Conservation (phyloP, 2,329 filamentous ascomycete species). For the Sphaerulina populicola region DNA sequence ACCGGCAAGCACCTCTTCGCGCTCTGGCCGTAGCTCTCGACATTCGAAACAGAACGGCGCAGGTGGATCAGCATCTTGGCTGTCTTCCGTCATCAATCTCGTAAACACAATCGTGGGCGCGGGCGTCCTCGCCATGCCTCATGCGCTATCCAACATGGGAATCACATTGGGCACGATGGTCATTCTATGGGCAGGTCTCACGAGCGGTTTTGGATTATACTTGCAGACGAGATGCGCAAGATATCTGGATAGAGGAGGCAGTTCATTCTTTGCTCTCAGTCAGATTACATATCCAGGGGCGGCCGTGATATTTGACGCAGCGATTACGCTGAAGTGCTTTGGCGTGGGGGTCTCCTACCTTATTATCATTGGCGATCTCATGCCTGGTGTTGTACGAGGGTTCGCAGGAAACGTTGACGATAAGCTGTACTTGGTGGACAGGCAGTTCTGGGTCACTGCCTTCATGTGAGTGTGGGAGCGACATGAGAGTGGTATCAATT, state of each 20-base stretch:
- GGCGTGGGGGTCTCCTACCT: slow-evolving; percentile 95
- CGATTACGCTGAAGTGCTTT: slow-evolving; percentile 96
- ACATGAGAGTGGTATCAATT: background rate
- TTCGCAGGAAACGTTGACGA: slow-evolving; percentile 49
- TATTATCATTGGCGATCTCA: slow-evolving; percentile 96
- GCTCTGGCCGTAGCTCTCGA: slow-evolving; percentile 46
- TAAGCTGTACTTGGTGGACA: slow-evolving; percentile 68
- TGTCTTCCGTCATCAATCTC: slow-evolving; percentile 88
- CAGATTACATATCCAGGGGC: slow-evolving; percentile 96
- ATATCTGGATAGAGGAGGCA: slow-evolving; percentile 79
- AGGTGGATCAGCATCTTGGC: slow-evolving; percentile 71
- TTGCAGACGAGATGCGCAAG: slow-evolving; percentile 86
- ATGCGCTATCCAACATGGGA: slow-evolving; percentile 90
- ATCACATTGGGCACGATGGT: slow-evolving; percentile 75
- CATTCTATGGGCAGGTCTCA: slow-evolving; percentile 84
- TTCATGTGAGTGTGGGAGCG: slow-evolving; percentile 61
- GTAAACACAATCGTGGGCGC: slow-evolving; percentile 96
- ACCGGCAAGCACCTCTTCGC: slow-evolving; percentile 36
- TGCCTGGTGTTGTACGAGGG: slow-evolving; percentile 85
- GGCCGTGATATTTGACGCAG: slow-evolving; percentile 87
- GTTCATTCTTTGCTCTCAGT: slow-evolving; percentile 93
- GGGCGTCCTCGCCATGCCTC: slow-evolving; percentile 90
- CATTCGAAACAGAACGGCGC: slow-evolving; percentile 62
- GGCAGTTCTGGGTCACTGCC: slow-evolving; percentile 94
- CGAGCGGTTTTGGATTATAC: slow-evolving; percentile 86